Conservation (phyloP, 2,329 filamentous ascomycete species). For the Elsinoe australis region DNA sequence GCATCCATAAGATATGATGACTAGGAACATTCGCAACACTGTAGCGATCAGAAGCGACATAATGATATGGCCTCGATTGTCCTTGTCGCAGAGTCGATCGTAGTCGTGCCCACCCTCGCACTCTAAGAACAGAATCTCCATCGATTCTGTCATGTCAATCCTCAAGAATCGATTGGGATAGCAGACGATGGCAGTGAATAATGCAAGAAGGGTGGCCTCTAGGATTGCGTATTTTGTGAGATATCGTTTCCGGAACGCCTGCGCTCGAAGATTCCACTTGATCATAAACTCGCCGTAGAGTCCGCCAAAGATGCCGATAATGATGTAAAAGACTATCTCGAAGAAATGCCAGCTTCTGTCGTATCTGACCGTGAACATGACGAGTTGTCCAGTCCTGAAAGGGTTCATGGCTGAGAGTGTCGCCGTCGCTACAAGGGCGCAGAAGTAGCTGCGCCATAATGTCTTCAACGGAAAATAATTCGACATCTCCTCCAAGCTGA, state of each 20-base stretch:
- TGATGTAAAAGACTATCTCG: slow-evolving; percentile 83
- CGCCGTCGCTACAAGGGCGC: slow-evolving; percentile 86
- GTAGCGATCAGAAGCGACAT: slow-evolving; percentile 72
- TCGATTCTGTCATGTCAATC: slow-evolving; percentile 99
- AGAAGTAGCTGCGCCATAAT: slow-evolving; percentile 97
- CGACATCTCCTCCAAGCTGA: slow-evolving; percentile 96
- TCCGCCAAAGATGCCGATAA: slow-evolving; percentile 87
- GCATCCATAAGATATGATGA: slow-evolving; percentile 94
- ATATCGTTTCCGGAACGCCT: slow-evolving; percentile 91
- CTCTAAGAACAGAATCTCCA: slow-evolving; percentile 94
- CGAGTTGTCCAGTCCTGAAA: slow-evolving; percentile 89
- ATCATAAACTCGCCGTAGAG: slow-evolving; percentile 95
- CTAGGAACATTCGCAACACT: slow-evolving; percentile 68
- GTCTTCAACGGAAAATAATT: slow-evolving; percentile 95
- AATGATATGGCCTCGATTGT: slow-evolving; percentile 71
- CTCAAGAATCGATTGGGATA: slow-evolving; percentile 92
- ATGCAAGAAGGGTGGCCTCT: slow-evolving; percentile 77
- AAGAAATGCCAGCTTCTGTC: slow-evolving; percentile 98
- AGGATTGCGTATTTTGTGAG: slow-evolving; percentile 74
- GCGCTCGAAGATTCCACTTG: slow-evolving; percentile 88
- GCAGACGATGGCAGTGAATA: slow-evolving; percentile 81
- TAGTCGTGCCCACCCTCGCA: slow-evolving; percentile 87
- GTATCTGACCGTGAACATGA: slow-evolving; percentile 98
- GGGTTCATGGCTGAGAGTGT: slow-evolving; percentile 95
- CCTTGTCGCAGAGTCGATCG: slow-evolving; percentile 74